These are phyloP conservation scores for Cryptococcus amylolentus DNA, from an alignment of 1,284 basidiomycete genomes.

Conservation along the genomic window DNA sequence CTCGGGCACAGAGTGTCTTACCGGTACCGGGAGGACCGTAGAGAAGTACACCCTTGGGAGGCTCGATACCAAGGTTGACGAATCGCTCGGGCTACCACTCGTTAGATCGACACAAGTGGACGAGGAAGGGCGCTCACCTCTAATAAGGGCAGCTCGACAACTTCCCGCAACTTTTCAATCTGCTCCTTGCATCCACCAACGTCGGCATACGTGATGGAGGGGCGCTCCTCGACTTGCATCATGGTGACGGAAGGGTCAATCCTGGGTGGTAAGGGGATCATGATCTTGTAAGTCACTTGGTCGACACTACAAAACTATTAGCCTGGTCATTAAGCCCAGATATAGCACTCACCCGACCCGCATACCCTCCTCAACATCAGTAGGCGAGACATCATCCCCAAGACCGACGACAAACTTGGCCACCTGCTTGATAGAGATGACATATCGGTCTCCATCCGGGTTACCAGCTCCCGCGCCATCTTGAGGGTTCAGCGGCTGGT, in stretches of 20 bases:
- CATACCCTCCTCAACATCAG: conserved; percentile 99
- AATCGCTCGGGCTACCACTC: conserved; percentile 82
- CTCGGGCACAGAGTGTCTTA: conserved; percentile 96
- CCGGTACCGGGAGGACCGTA: conserved; percentile 96
- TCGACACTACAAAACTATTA: conserved; percentile 39
- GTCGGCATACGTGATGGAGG: conserved; percentile 97
- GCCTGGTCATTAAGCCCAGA: neutral
- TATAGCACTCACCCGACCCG: conserved; percentile 75
- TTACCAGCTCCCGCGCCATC: conserved; percentile 49
- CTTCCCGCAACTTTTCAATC: conserved; percentile 97
- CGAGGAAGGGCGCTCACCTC: conserved; percentile 59
- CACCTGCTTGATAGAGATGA: conserved; percentile 99
- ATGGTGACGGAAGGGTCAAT: conserved; percentile 99
- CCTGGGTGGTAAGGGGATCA: conserved; percentile 99
- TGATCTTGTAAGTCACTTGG: conserved; percentile 91
- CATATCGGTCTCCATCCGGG: conserved; percentile 92
- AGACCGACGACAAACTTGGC: conserved; percentile 99
- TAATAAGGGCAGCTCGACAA: conserved; percentile 95
- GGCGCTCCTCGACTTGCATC: conserved; percentile 99
- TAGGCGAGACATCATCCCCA: conserved; percentile 92
- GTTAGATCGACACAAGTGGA: neutral
- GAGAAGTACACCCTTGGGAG: conserved; percentile 94
- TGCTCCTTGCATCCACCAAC: conserved; percentile 99
- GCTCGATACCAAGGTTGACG: conserved; percentile 96
- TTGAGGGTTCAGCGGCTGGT: conserved; percentile 42